Percentiles rank a stretch among this genome's conserved stretches.
phyloP scores from a whole-genome alignment of 2,329 filamentous ascomycete genomes.

The Cercospora sojina region DNA sequence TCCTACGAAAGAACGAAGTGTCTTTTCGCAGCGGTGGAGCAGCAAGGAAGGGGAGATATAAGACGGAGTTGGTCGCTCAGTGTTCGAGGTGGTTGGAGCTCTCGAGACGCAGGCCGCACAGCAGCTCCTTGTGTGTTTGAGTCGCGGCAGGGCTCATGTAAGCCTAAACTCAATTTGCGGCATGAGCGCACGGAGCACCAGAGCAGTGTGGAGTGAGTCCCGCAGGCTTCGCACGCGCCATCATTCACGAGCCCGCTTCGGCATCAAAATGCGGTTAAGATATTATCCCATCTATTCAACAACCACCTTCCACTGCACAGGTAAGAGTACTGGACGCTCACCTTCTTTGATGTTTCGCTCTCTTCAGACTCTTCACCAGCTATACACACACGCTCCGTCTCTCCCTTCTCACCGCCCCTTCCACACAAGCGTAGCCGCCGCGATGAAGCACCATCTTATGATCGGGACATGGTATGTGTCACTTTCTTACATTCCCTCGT shows the following conservation, averaged over 20 bases:
- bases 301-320: background rate
- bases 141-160: background rate
- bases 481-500: background rate
- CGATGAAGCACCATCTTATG: constrained; percentile 87
- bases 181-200: background rate
- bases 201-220: constrained; percentile 1
- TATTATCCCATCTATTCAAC: constrained; percentile 13
- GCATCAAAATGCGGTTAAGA: constrained; percentile 18
- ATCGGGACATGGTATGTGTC: constrained; percentile 70
- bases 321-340: background rate
- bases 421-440: constrained; percentile 29
- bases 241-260: constrained; percentile 6
- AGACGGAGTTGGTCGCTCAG: background rate
- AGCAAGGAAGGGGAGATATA: background rate
- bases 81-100: background rate
- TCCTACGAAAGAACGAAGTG: background rate
- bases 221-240: background rate
- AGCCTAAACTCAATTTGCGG: background rate
- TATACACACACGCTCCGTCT: background rate
- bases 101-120: background rate
- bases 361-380: background rate
- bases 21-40: background rate
- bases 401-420: background rate
- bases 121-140: background rate
- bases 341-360: constrained; percentile 2